Conservation (phyloP, 441 rosid genomes). For the Brassica hybrid region DNA sequence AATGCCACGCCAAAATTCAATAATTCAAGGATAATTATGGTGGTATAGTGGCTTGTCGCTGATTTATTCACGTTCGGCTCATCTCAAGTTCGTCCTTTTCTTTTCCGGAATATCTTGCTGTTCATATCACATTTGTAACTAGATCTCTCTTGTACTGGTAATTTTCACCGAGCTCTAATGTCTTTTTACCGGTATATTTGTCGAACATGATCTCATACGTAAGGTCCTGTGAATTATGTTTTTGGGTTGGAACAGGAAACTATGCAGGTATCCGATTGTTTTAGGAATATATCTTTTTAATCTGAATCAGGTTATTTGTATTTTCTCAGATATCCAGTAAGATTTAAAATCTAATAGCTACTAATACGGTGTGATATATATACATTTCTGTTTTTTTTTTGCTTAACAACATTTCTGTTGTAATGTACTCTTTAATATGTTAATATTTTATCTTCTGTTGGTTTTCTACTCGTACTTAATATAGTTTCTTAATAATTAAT, state of each 20-base stretch:
- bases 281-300: neutral
- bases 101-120: neutral
- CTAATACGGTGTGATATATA: neutral
- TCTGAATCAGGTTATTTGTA: neutral
- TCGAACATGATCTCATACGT: neutral
- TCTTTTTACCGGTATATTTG: neutral
- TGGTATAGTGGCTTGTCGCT: neutral
- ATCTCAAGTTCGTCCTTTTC: neutral
- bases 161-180: neutral
- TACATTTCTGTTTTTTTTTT: too few relatives aligned
- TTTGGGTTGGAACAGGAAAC: neutral
- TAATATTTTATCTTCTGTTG: neutral
- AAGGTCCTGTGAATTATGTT: neutral
- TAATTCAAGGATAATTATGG: neutral
- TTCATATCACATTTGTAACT: neutral
- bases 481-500: neutral
- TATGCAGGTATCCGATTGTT: neutral
- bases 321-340: conserved; percentile 1
- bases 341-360: neutral
- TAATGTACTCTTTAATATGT: neutral
- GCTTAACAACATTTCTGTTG: too few relatives aligned
- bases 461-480: neutral
- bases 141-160: neutral
- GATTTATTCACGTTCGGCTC: neutral
- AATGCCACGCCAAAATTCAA: neutral